phyloP scores from a whole-genome alignment of 495 filamentous ascomycete genomes.

The Neurospora pannonica region DNA sequence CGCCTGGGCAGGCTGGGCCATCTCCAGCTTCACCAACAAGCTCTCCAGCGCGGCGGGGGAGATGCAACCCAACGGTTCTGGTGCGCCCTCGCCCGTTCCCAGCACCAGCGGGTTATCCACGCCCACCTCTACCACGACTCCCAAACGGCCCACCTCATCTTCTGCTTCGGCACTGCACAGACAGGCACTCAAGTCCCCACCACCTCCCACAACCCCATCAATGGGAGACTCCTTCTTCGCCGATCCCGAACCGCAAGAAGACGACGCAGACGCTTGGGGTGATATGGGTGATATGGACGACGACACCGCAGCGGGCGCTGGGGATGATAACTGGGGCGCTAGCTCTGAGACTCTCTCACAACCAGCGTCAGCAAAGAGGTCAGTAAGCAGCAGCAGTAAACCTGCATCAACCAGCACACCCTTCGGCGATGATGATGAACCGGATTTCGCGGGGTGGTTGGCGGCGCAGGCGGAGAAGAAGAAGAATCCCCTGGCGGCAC shows the following conservation, averaged over 20 bases:
- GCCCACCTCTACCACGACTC: conserved; percentile 16
- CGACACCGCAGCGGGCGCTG: conserved; percentile 39
- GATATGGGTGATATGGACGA: conserved; percentile 53
- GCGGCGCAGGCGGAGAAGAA: conserved; percentile 74
- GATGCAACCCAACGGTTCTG: conserved; percentile 46
- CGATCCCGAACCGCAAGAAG: conserved; percentile 32
- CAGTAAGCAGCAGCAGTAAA: conserved; percentile 11
- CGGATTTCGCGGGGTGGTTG: conserved; percentile 90
- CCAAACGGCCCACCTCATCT: conserved; percentile 16
- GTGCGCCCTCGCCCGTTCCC: conserved; percentile 11
- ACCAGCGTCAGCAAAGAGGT: conserved; percentile 18
- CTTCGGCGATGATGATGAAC: conserved; percentile 76
- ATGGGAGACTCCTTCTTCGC: conserved; percentile 36
- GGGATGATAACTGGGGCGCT: conserved; percentile 27
- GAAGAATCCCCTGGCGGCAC: conserved; percentile 28
- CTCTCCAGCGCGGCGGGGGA: conserved; percentile 73
- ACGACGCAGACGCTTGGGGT: conserved; percentile 61
- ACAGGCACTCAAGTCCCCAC: conserved; percentile 42
- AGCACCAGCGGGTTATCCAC: conserved; percentile 6
- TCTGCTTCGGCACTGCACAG: conserved; percentile 46
- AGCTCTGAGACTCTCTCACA: conserved; percentile 36
- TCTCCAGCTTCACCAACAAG: conserved; percentile 97
- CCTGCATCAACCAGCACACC: conserved; percentile 30
- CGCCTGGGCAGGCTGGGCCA: conserved; percentile 89
- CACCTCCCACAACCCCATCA: conserved; percentile 28